These are phyloP conservation scores for Glonium stellatum DNA, from an alignment of 495 filamentous ascomycete genomes.

Conservation along the genomic window DNA sequence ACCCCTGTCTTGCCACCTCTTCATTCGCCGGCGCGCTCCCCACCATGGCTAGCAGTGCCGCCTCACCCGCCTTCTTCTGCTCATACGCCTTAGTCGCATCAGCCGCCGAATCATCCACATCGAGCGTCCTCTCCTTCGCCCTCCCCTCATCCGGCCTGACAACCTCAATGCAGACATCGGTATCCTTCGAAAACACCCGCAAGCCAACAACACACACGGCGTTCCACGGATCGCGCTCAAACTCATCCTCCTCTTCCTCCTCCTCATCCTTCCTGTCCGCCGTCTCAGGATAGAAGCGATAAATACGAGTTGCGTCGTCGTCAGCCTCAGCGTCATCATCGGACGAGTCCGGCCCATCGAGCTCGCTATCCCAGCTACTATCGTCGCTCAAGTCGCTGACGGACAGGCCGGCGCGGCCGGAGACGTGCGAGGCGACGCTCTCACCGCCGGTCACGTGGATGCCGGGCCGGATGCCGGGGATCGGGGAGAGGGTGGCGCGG, in stretches of 20 bases:
- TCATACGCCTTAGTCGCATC: not conserved
- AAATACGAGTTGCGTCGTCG: slow-evolving; percentile 10
- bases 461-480: slow-evolving; percentile 24
- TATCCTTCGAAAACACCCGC: slow-evolving; percentile 61
- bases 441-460: slow-evolving; percentile 16
- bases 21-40: not conserved
- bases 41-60: not conserved
- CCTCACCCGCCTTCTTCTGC: not conserved
- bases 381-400: slow-evolving; percentile 29
- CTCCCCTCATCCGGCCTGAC: slow-evolving; percentile 47
- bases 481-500: slow-evolving; percentile 26
- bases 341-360: slow-evolving; percentile 27
- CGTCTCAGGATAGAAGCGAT: slow-evolving; percentile 4
- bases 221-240: slow-evolving; percentile 65
- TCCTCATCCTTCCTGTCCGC: not conserved
- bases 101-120: slow-evolving; percentile 45
- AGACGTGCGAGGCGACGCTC: slow-evolving; percentile 18
- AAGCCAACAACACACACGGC: slow-evolving; percentile 75
- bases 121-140: slow-evolving; percentile 42
- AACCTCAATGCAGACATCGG: slow-evolving; percentile 47
- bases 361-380: slow-evolving; percentile 35
- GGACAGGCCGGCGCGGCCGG: slow-evolving; percentile 7
- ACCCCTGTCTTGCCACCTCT: not conserved
- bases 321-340: slow-evolving; percentile 18
- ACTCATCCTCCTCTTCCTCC: slow-evolving; percentile 28